Evolutionary conservation across 23 red algal genomes (phyloP).

Genomic region (Gracilaria caudata): DNA sequence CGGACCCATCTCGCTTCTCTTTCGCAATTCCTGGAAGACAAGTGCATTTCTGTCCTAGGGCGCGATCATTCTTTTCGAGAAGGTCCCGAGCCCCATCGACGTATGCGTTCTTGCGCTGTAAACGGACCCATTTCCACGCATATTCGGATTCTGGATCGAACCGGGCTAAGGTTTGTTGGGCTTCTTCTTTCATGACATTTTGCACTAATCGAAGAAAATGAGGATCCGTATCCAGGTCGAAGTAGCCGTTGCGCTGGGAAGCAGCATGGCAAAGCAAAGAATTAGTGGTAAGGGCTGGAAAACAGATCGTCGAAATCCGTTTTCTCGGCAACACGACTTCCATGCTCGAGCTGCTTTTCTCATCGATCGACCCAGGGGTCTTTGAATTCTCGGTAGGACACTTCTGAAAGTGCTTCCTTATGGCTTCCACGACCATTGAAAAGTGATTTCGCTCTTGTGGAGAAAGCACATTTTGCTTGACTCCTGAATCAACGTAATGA

Average conservation of each 20-base stretch:
- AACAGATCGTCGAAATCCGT: neutral
- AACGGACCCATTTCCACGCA: constrained; percentile 39
- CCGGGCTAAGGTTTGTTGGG: constrained; percentile 23
- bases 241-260: neutral
- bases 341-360: constrained; percentile 25
- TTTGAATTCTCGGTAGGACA: neutral
- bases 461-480: constrained; percentile 34
- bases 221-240: constrained; percentile 30
- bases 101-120: constrained; percentile 59
- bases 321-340: neutral
- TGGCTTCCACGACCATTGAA: constrained; percentile 48
- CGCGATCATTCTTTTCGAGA: constrained; percentile 36
- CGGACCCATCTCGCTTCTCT: constrained; percentile 24
- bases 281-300: constrained; percentile 26
- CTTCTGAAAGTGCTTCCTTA: constrained; percentile 27
- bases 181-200: constrained; percentile 1
- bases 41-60: constrained; percentile 46
- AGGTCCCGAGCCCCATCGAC: constrained; percentile 50
- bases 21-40: constrained; percentile 62
- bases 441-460: constrained; percentile 36
- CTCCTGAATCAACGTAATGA: neutral
- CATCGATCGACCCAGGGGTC: constrained; percentile 6
- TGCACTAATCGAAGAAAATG: constrained; percentile 21
- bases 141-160: constrained; percentile 41
- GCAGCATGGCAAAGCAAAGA: constrained; percentile 6